phyloP scores from a whole-genome alignment of 2,329 filamentous ascomycete genomes.

The Blumeria hordei region DNA sequence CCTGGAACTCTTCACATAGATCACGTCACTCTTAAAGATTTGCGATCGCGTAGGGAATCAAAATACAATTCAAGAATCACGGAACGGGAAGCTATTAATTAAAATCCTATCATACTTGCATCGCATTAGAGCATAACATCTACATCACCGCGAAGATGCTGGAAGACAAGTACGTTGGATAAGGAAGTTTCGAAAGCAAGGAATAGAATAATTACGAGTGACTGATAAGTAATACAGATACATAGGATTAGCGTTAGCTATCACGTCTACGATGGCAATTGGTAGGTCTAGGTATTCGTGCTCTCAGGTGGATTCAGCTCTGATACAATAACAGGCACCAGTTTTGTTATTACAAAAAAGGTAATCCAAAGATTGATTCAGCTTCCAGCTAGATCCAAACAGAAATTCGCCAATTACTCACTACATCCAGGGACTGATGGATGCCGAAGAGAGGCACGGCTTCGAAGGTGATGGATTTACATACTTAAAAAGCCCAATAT shows the following conservation, averaged over 20 bases:
- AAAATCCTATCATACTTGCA: too few species aligned
- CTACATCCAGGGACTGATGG: slow-evolving; percentile 49
- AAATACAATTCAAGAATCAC: too few species aligned
- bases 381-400: neutral
- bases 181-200: neutral
- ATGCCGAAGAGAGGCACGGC: slow-evolving; percentile 74
- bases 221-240: slow-evolving; percentile 28
- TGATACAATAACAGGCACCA: slow-evolving; percentile 38
- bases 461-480: slow-evolving; percentile 93
- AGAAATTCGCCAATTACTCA: slow-evolving; percentile 4
- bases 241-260: slow-evolving; percentile 51
- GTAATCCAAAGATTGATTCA: slow-evolving; percentile 22
- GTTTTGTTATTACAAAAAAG: slow-evolving; percentile 99
- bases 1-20: too few species aligned
- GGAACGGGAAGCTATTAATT: too few species aligned
- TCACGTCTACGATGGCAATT: slow-evolving; percentile 51
- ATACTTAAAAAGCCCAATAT: slow-evolving; percentile 82
- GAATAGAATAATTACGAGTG: neutral
- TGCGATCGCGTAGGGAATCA: too few species aligned
- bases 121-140: slow-evolving; percentile 6
- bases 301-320: slow-evolving; percentile 1
- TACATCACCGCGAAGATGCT: slow-evolving; percentile 15
- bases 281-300: slow-evolving; percentile 24
- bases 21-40: too few species aligned
- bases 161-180: slow-evolving; percentile 21